Evolutionary conservation across 495 filamentous ascomycete genomes (phyloP), one percentile per base, ranked within the genome.

Genomic region (Aspergillus hancockii): DNA sequence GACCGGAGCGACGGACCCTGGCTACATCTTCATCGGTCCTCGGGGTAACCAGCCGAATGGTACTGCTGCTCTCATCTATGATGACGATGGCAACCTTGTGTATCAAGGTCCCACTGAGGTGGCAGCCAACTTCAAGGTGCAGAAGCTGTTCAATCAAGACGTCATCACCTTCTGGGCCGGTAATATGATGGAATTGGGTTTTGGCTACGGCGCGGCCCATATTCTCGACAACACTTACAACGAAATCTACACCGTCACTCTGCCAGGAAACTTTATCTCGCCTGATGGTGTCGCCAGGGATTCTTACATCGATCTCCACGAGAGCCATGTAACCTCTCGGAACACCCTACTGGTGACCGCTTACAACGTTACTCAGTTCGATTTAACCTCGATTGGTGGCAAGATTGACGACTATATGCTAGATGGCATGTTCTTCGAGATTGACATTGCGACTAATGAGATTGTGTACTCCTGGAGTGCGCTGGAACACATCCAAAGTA

Each of bases 301-400:
- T 18, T 74, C 68, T 0, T 74, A 73, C 56, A 71, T 72, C 50
- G 76, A 78, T 54, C 52, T 80, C 9, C 81, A 83, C 60, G 80
- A 83, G 65, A 78, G 79, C 30, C 72, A 69, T 19, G 66, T 82
- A 45, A 81, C 79, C 13, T 47, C 64, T 5, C 72, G 78, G 30
- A 72, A 81, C 56, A 86, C 82, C 0, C 67, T 83, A 30, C 67
- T 84, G 10, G 79, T 83, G 30, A 79, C 79, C n/a, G 76, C 81
- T 13, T 85, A 85, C 61, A 79, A 84, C 52, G 68, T 76, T 14
- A 81, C 80, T 16, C 73, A 71, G 25, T 67, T 74, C 16, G 81
- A 85, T 58, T 57, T 83, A 57, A 76, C 74, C 0, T 62, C 71
- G 8, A 72, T 77, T 47, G 79, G 79, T 22, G 77, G 71, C 16